Base-by-base conservation (phyloP, 805 yeast genomes). In the Pichia insulana region DNA sequence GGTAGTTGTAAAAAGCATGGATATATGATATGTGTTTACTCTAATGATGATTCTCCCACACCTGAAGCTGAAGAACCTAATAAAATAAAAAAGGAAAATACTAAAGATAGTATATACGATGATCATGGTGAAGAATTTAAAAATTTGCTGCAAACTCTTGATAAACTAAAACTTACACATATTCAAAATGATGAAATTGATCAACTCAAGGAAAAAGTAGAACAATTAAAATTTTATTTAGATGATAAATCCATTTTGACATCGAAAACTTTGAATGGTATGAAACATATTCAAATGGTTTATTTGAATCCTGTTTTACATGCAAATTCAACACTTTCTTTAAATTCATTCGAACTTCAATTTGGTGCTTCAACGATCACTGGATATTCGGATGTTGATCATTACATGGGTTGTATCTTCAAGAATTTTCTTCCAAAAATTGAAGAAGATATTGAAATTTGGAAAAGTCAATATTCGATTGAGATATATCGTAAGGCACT, bases 1-100 rank as follows among this genome's bases (percentile, higher is more conserved):
- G 59, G 62, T 0, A 52, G 63, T 2, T 64, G 69, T 47, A 7
- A n/a, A 36, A 34, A 31, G 9, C 37, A 30, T 28, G 44, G 45
- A 5, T 27, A 33, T 28, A 5, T 31, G n/a, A 31, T 26, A 9
- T 47, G 50, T 31, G 33, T 36, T 18, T 47, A 47, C 34, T 33
- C 42, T 13, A 18, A 18, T 25, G 19, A 37, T 35, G 45, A 37
- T 10, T n/a, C 13, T 28, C 15, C 13, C 15, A 12, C 15, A 12
- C 15, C 15, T 7, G 31, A 28, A 12, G 13, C 17, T 33, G 40
- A 34, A 10, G 42, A 34, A 20, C 28, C 42, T 3, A 39, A 35
- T 12, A 34, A 40, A 35, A 34, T 35, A 6, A 36, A 35, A 28
- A 19, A 30, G n/a, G 31, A 32, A 15, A 30, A 40, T 13, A 3